Percentiles rank a stretch among this genome's conserved stretches.
Conservation (phyloP, 2,329 filamentous ascomycete species). For the Fusarium paranaense region DNA sequence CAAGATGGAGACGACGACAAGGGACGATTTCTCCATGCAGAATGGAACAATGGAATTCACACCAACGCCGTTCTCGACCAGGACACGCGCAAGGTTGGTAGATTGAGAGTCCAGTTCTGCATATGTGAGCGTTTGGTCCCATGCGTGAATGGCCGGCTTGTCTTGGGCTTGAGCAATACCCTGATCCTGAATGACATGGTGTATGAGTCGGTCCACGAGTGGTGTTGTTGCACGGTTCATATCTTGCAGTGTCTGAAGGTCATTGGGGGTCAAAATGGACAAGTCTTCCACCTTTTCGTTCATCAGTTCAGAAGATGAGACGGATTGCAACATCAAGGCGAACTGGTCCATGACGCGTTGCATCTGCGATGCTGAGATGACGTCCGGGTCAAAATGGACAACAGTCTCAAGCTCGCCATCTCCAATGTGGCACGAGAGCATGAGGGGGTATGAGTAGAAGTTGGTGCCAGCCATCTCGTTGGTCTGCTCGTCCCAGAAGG, state of each 20-base stretch:
- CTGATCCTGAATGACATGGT: slow-evolving; percentile 4
- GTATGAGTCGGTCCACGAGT: slow-evolving; percentile 1
- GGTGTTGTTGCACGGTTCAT: not conserved
- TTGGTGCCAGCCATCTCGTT: slow-evolving; percentile 41
- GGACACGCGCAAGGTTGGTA: not conserved
- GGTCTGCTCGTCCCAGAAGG: slow-evolving; percentile 32
- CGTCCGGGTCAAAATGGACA: slow-evolving; percentile 31
- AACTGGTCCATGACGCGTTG: slow-evolving; percentile 35
- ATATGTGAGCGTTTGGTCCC: slow-evolving; percentile 57
- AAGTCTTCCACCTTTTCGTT: not conserved
- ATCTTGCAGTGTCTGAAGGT: slow-evolving; percentile 4
- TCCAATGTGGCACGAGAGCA: slow-evolving; percentile 36
- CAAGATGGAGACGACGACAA: slow-evolving; percentile 5
- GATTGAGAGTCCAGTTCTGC: slow-evolving; percentile 46
- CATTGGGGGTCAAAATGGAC: slow-evolving; percentile 1
- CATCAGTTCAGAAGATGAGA: not conserved
- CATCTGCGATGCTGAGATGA: slow-evolving; percentile 22
- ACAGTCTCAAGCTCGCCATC: slow-evolving; percentile 31
- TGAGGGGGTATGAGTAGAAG: slow-evolving; percentile 41
- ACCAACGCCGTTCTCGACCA: not conserved
- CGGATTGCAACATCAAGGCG: slow-evolving; percentile 9
- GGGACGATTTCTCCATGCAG: slow-evolving; percentile 27
- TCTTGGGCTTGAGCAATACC: not conserved
- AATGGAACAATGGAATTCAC: slow-evolving; percentile 8
- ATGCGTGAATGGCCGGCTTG: slow-evolving; percentile 48